Percentiles rank a stretch among this genome's conserved stretches.
Evolutionary conservation across 2,329 filamentous ascomycete species (phyloP).

Genomic region (Hypoxylon sp.): DNA sequence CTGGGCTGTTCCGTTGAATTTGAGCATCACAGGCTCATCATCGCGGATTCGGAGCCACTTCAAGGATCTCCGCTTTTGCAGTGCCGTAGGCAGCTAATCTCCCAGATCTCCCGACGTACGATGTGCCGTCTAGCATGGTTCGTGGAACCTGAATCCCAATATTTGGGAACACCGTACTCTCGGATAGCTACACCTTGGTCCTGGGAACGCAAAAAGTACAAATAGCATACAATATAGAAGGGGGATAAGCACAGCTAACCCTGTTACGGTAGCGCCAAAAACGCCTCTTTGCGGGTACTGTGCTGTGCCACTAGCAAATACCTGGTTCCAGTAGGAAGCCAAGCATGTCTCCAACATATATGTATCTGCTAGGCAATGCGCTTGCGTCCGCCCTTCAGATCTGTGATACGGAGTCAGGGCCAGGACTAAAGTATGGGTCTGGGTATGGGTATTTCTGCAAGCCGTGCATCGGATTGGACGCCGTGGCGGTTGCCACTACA

Average conservation of each 20-base stretch:
- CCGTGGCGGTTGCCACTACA: constrained; percentile 31
- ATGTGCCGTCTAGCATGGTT: constrained; percentile 29
- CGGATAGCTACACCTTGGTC: constrained; percentile 44
- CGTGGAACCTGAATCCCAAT: constrained; percentile 33
- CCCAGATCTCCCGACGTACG: constrained; percentile 38
- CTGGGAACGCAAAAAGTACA: constrained; percentile 25
- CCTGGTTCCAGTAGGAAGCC: constrained; percentile 31
- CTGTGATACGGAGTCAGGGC: constrained; percentile 31
- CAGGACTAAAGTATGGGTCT: constrained; percentile 25
- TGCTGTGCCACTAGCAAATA: constrained; percentile 38
- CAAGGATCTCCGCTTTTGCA: constrained; percentile 26
- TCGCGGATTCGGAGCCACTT: constrained; percentile 30
- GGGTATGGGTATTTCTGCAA: constrained; percentile 44
- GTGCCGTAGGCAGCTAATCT: constrained; percentile 26
- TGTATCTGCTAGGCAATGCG: constrained; percentile 26
- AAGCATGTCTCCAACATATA: constrained; percentile 35
- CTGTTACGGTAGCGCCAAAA: constrained; percentile 35
- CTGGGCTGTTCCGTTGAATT: constrained; percentile 27
- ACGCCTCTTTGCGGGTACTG: constrained; percentile 41
- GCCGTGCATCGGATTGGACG: constrained; percentile 25
- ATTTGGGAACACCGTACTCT: constrained; percentile 30
- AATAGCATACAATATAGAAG: constrained; percentile 25
- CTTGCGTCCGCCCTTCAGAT: constrained; percentile 39
- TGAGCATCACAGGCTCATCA: constrained; percentile 16
- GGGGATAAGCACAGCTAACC: constrained; percentile 32